A percentile compares a stretch with the other conserved stretches of the same genome.
These are phyloP conservation scores for Ilyonectria mors-panacis DNA, from an alignment of 2,329 filamentous ascomycete genomes.

Conservation along the genomic window DNA sequence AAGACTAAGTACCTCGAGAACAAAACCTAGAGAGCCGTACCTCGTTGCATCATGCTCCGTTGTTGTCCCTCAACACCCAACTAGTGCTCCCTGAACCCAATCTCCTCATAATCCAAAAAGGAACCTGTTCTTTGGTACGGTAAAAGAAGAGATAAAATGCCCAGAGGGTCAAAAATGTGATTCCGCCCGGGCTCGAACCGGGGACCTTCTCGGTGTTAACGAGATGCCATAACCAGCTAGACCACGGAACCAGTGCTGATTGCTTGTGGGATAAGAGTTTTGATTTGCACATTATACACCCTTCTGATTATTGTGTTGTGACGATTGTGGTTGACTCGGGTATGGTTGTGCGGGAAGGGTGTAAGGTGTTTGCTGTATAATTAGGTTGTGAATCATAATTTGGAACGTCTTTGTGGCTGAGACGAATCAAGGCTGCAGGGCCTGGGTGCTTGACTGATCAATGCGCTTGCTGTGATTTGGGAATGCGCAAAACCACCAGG, in stretches of 20 bases:
- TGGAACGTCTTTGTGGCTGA: too few relatives aligned
- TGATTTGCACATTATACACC: neutral
- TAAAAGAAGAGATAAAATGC: neutral
- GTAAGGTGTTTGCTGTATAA: too few relatives aligned
- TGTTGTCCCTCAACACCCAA: neutral
- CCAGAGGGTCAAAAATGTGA: slow-evolving; percentile 29
- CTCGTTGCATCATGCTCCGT: too few relatives aligned
- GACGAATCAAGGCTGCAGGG: too few relatives aligned
- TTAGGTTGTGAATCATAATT: too few relatives aligned
- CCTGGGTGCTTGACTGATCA: too few relatives aligned
- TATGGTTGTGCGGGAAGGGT: neutral
- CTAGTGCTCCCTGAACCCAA: neutral
- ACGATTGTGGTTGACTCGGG: neutral
- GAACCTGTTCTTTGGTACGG: neutral
- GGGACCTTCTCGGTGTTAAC: slow-evolving; percentile 45
- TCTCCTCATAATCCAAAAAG: neutral
- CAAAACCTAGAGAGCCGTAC: too few relatives aligned
- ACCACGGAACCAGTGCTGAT: slow-evolving; percentile 41
- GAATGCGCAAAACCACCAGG: too few relatives aligned
- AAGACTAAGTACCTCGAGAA: too few relatives aligned
- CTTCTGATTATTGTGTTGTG: too few relatives aligned
- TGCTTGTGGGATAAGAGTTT: neutral
- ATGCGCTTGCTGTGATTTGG: too few relatives aligned
- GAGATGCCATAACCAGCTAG: slow-evolving; percentile 46
- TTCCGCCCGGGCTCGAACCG: slow-evolving; percentile 43